phyloP scores from a whole-genome alignment of 2,329 filamentous ascomycete genomes.

The Trichoderma atrobrunneum region DNA sequence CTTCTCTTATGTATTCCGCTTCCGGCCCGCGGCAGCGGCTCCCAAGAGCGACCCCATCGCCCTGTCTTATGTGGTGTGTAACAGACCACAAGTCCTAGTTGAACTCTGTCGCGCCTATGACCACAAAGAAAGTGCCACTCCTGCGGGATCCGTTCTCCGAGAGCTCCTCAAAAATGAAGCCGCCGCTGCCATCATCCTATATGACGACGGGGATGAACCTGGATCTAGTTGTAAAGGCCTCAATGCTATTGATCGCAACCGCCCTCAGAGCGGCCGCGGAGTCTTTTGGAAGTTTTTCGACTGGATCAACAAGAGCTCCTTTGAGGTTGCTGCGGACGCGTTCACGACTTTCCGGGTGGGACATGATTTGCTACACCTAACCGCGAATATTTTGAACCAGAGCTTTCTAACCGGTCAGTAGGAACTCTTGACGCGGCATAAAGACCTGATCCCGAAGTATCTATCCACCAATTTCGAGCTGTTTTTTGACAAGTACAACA shows the following conservation, averaged over 20 bases:
- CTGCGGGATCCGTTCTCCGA: conserved; percentile 83
- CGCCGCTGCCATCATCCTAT: conserved; percentile 85
- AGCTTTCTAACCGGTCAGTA: conserved; percentile 36
- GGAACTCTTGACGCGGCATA: conserved; percentile 94
- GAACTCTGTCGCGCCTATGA: conserved; percentile 88
- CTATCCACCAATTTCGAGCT: conserved; percentile 85
- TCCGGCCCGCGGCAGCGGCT: conserved; percentile 68
- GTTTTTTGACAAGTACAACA: conserved; percentile 92
- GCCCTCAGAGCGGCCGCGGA: conserved; percentile 73
- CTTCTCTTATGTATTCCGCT: conserved; percentile 92
- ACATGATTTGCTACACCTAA: not conserved
- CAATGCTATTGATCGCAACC: conserved; percentile 71
- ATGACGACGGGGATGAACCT: conserved; percentile 75
- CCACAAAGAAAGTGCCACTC: conserved; percentile 84
- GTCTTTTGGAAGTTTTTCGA: conserved; percentile 97
- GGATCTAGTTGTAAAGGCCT: conserved; percentile 74
- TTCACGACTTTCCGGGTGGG: conserved; percentile 94
- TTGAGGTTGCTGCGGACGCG: conserved; percentile 94
- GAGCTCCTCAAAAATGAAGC: conserved; percentile 89
- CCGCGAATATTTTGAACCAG: not conserved
- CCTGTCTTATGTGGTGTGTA: conserved; percentile 82
- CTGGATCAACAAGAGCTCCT: conserved; percentile 95
- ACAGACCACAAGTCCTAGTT: conserved; percentile 81
- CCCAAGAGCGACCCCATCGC: conserved; percentile 75
- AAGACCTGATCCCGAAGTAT: conserved; percentile 83